These are phyloP conservation scores for Rhizoclosmatium globosum DNA, from an alignment of 192 early-diverging fungal species.

Conservation along the genomic window DNA sequence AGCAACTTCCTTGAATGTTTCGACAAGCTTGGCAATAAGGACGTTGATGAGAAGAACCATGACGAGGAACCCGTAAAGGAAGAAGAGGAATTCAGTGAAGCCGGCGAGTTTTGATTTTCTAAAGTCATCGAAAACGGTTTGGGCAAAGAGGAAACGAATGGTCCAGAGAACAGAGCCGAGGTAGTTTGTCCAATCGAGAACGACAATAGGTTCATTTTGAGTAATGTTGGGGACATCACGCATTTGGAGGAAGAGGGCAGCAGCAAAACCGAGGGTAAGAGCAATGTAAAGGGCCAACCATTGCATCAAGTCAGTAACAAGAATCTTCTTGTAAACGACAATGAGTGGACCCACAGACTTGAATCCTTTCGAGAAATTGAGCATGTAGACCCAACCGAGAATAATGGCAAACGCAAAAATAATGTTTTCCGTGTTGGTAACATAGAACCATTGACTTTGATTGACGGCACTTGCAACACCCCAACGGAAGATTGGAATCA, in stretches of 20 bases:
- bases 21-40: slow-evolving; percentile 38
- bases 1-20: slow-evolving; percentile 31
- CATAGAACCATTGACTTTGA: background rate
- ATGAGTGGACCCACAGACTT: slow-evolving; percentile 31
- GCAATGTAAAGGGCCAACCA: slow-evolving; percentile 18
- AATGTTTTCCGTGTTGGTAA: slow-evolving; percentile 18
- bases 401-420: slow-evolving; percentile 21
- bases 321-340: slow-evolving; percentile 31
- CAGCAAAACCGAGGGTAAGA: slow-evolving; percentile 29
- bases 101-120: slow-evolving; percentile 16
- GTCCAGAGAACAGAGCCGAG: slow-evolving; percentile 29
- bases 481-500: slow-evolving; percentile 28
- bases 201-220: background rate
- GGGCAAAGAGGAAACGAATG: slow-evolving; percentile 27
- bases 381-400: slow-evolving; percentile 24
- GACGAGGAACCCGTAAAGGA: slow-evolving; percentile 24
- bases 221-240: slow-evolving; percentile 4
- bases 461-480: background rate
- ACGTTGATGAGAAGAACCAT: slow-evolving; percentile 38
- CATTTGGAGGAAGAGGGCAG: slow-evolving; percentile 40
- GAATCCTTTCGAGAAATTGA: slow-evolving; percentile 31
- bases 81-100: slow-evolving; percentile 30
- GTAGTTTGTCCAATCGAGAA: slow-evolving; percentile 23
- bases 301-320: slow-evolving; percentile 26
- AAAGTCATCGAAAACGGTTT: slow-evolving; percentile 30